Evolutionary conservation across 129 eudicot genomes (phyloP), one percentile per base, ranked within the genome.

Genomic region (Flaveria brownii): DNA sequence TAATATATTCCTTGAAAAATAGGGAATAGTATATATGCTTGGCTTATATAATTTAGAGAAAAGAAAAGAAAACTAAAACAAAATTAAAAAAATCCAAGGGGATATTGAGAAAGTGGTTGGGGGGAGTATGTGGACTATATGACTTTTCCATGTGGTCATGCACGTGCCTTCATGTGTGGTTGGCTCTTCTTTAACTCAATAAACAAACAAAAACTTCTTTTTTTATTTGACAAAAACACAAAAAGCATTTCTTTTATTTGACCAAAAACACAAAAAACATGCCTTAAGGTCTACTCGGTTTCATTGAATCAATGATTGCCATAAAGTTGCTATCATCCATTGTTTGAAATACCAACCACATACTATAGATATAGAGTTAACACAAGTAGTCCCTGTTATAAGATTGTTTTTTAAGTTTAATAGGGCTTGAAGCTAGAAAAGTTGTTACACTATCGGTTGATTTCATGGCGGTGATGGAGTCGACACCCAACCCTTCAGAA

Each of bases 161-260:
- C 66, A 60, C 66, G 66, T 60, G 66, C n/a, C 66, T 60, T 60
- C 66, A 60, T 60, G 66, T 13, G 66, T 60, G 36, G 66, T 23
- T 60, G 9, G 39, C 26, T 16, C 39, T 60, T 36, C 39, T 23
- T 3, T 22, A 22, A 59, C 14, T 9, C 13, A 56, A 56, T 9
- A 56, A 18, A 56, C 28, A 56, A 18, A 56, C 63, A 56, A 56
- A 56, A 56, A 22, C 13, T 8, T 16, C 63, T 56, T 18, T 56
- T 56, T 56, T 56, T 20, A 20, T 56, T 56, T 9, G 28, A 18
- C 12, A 56, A 20, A 56, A 20, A 56, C 14, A 26, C n/a, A 25
- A 25, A 25, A 61, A 61, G 0, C 17, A 61, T 25, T 61, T 61
- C 5, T 8, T 10, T 61, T 61, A 10, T 25, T 63, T 63, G 28